Conservation (phyloP, 768 basidiomycete species). For the Collybiopsis confluens region DNA sequence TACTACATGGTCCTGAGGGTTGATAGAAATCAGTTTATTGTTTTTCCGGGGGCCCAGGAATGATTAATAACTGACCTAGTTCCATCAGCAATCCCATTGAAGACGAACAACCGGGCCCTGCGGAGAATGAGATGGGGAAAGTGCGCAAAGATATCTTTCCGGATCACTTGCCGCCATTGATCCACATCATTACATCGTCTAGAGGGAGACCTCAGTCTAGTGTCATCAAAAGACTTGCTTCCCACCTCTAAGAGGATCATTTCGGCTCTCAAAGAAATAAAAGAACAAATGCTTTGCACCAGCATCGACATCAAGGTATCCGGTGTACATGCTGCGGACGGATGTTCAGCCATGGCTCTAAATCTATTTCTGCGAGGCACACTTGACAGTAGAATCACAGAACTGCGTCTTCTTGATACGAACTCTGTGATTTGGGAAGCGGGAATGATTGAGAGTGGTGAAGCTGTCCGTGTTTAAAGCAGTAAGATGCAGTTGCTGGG, state of each 20-base stretch:
- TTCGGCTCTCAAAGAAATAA: conserved; percentile 73
- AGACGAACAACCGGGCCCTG: conserved; percentile 54
- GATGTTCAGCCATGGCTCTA: neutral
- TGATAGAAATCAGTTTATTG: neutral
- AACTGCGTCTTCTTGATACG: conserved; percentile 41
- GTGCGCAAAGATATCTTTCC: conserved; percentile 7
- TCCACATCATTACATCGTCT: conserved; percentile 73
- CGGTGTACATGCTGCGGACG: conserved; percentile 32
- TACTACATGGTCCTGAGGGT: conserved; percentile 30
- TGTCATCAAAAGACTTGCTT: conserved; percentile 21
- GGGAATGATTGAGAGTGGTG: conserved; percentile 24
- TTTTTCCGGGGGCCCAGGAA: neutral
- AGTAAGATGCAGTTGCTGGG: neutral
- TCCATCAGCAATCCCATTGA: conserved; percentile 70
- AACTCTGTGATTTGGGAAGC: conserved; percentile 33
- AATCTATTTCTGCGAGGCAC: neutral
- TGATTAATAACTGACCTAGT: conserved; percentile 43
- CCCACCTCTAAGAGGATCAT: conserved; percentile 47
- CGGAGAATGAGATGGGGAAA: neutral
- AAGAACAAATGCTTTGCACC: conserved; percentile 66
- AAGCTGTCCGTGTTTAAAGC: conserved; percentile 9
- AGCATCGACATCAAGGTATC: conserved; percentile 40
- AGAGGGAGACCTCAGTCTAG: neutral
- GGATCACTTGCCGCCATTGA: conserved; percentile 44
- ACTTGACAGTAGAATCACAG: conserved; percentile 43